Percentiles rank a stretch among this genome's conserved stretches.
Evolutionary conservation across 345 rosid species (phyloP).

Genomic region (Brassica rapa): DNA sequence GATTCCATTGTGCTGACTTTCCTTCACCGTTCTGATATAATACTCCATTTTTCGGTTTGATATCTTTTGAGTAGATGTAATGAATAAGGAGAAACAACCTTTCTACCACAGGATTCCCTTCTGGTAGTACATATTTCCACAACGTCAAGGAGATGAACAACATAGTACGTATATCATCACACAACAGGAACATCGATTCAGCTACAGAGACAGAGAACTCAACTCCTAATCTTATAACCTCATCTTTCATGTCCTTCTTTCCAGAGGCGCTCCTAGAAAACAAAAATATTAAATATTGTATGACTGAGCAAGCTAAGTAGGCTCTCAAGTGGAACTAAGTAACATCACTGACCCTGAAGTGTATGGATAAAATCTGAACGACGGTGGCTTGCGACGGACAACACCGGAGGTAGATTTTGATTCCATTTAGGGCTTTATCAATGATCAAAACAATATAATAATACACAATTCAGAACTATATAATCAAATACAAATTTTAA

Average conservation of each 20-base stretch:
- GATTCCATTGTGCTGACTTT: background rate
- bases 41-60: background rate
- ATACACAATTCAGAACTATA: background rate
- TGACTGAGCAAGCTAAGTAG: background rate
- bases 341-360: background rate
- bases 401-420: background rate
- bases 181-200: slow-evolving; percentile 4
- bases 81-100: background rate
- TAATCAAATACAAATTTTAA: background rate
- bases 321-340: background rate
- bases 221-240: slow-evolving; percentile 6
- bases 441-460: too few species aligned
- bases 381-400: background rate
- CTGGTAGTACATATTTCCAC: background rate
- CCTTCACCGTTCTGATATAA: background rate
- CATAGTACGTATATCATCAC: background rate
- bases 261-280: background rate
- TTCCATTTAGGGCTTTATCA: background rate
- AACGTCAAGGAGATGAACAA: background rate
- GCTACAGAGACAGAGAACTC: background rate
- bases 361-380: background rate
- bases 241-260: slow-evolving; percentile 1
- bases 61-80: background rate
- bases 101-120: background rate
- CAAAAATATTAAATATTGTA: background rate